Evolutionary conservation across 768 basidiomycete species (phyloP).

Genomic region (Galerina marginata): DNA sequence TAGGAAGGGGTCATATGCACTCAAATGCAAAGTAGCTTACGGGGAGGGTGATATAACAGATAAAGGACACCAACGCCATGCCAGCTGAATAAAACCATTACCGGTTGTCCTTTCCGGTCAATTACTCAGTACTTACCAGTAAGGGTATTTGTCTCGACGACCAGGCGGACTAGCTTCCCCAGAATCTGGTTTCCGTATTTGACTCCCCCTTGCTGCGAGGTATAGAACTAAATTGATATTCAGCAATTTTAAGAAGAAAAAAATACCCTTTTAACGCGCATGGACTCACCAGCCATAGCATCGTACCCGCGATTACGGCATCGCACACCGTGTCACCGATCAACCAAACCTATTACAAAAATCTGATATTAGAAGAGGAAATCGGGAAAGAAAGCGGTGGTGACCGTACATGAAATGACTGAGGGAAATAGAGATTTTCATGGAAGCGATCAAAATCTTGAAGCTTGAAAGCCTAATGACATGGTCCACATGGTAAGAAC

Average conservation of each 20-base stretch:
- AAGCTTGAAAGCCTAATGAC: slow-evolving; percentile 7
- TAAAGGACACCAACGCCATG: slow-evolving; percentile 14
- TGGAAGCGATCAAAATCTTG: slow-evolving; percentile 13
- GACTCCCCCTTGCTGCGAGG: slow-evolving; percentile 5
- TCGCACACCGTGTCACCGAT: slow-evolving; percentile 17
- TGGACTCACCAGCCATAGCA: slow-evolving; percentile 17
- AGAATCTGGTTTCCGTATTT: slow-evolving; percentile 11
- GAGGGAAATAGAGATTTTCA: slow-evolving; percentile 8
- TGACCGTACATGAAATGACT: slow-evolving; percentile 8
- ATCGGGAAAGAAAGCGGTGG: not conserved
- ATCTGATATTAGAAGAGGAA: not conserved
- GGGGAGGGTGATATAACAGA: slow-evolving; percentile 12
- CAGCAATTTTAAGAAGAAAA: too few species aligned
- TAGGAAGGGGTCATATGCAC: too few species aligned
- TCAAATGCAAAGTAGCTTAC: slow-evolving; percentile 3
- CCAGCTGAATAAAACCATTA: not conserved
- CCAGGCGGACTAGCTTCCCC: slow-evolving; percentile 13
- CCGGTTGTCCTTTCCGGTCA: too few species aligned
- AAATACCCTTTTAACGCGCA: not conserved
- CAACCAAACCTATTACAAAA: slow-evolving; percentile 8
- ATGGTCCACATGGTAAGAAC: not conserved
- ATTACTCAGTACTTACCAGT: slow-evolving; percentile 3
- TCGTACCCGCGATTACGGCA: slow-evolving; percentile 13
- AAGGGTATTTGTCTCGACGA: slow-evolving; percentile 14
- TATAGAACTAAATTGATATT: not conserved